A percentile compares a stretch with the other conserved stretches of the same genome.
Conservation (phyloP, 495 filamentous ascomycete species). For the Tuber magnatum region DNA sequence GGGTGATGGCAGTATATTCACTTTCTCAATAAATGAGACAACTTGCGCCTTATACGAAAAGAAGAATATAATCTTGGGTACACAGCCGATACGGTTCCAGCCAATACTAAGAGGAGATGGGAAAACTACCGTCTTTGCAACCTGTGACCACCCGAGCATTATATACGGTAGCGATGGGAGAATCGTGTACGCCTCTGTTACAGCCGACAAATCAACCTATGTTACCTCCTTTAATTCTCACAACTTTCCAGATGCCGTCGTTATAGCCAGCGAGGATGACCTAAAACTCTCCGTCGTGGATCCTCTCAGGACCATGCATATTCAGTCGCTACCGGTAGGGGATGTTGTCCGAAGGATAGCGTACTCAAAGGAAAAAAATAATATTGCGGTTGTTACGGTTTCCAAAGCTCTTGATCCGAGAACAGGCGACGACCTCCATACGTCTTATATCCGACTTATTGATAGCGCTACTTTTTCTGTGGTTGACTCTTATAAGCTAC, state of each 20-base stretch:
- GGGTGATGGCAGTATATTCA: conserved; percentile 87
- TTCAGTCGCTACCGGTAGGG: conserved; percentile 65
- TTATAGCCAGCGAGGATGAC: conserved; percentile 66
- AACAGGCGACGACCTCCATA: conserved; percentile 48
- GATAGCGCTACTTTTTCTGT: conserved; percentile 55
- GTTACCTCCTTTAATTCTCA: conserved; percentile 75
- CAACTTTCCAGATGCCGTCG: conserved; percentile 72
- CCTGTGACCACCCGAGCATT: conserved; percentile 84
- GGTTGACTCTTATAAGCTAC: conserved; percentile 50
- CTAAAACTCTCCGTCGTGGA: conserved; percentile 79
- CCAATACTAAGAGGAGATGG: conserved; percentile 56
- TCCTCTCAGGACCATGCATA: conserved; percentile 75
- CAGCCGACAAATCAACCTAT: conserved; percentile 72
- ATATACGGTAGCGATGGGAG: conserved; percentile 84
- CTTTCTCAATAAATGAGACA: conserved; percentile 60
- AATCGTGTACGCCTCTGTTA: conserved; percentile 91
- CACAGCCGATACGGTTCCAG: conserved; percentile 72
- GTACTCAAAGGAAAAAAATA: conserved; percentile 70
- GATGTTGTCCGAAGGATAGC: conserved; percentile 82
- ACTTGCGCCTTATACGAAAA: conserved; percentile 58
- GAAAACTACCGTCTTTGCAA: conserved; percentile 79
- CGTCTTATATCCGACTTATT: conserved; percentile 43
- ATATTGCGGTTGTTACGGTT: conserved; percentile 82
- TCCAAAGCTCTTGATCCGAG: conserved; percentile 49
- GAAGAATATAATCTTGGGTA: conserved; percentile 79